Evolutionary conservation across 306 rosid genomes (phyloP), one percentile per base, ranked within the genome.

Genomic region (Cucurbita pepo): DNA sequence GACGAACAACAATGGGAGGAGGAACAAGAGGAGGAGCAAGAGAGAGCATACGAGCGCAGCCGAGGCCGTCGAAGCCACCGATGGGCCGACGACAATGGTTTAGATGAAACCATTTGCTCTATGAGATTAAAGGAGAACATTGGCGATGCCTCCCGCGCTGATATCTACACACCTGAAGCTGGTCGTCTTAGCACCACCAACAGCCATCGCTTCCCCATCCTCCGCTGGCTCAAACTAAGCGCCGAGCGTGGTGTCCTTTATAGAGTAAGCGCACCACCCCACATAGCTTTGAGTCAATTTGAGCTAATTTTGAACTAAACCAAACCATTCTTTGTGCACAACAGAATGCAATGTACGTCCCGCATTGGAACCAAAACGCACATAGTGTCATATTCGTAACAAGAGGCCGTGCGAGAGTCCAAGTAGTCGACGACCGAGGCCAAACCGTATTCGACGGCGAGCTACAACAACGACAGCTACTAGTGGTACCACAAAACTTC

Each of bases 331-430:
- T 30, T 30, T 30, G 34, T 30, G 34, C 34, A 30, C 34, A 2
- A 30, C 34, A 30, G 92, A 84, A 88, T 47, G 95, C 79, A 0
- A 65, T 90, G 6, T 82, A 79, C 47, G 52, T 73, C 5, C 91
- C 97, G 9, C 88, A 88, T 48, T 91, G 88, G 89, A 89, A 79
- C 79, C 18, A 51, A 8, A 79, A 87, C 14, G 86, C 93, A 1
- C 84, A 91, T 78, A 72, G 77, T 11, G 19, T 87, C 0, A 7
- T 84, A 18, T 85, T 83, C 77, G 92, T 50, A 22, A 75, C 72
- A 0, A 83, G 78, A 53, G 97, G 97, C 8, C n/a, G 75, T 8
- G 95, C 86, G 15, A 71, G 76, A 36, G 71, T 84, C 4, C 87
- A 78, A 53, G 82, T 88, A 38, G 89, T 89, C 18, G 83, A 91